phyloP scores from a whole-genome alignment of 495 filamentous ascomycete species.

The Aspergillus ostianus region DNA sequence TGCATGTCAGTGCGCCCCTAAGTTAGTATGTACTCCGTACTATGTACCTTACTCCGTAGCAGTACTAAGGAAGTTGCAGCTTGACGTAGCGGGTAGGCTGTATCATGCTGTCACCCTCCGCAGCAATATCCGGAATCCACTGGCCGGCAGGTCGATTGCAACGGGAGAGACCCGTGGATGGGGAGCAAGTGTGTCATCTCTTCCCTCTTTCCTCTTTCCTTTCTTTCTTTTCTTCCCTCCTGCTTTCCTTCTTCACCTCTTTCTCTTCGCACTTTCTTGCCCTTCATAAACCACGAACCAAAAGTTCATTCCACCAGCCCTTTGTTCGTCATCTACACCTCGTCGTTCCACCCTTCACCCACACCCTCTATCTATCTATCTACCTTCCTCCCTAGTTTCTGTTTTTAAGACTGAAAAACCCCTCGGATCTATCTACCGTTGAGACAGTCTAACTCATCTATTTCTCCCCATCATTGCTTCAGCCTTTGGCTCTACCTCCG shows the following conservation, averaged over 20 bases:
- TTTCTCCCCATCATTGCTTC: background rate
- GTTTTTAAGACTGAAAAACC: background rate
- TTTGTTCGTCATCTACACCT: background rate
- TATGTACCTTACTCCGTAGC: too few species aligned
- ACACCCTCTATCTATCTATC: background rate
- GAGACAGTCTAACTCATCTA: background rate
- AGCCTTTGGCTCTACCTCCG: background rate
- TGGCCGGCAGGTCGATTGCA: conserved; percentile 5
- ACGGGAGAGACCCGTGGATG: conserved; percentile 23
- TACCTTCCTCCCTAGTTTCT: background rate
- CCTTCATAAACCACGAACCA: too few species aligned
- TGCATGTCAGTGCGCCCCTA: too few species aligned
- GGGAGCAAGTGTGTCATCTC: background rate
- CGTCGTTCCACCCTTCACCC: background rate
- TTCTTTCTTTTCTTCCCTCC: background rate
- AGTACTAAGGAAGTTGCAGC: too few species aligned
- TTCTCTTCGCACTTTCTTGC: too few species aligned
- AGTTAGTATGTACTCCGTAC: too few species aligned
- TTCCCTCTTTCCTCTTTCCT: background rate
- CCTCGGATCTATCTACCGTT: too few species aligned
- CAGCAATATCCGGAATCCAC: conserved; percentile 15
- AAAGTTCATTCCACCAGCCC: too few species aligned
- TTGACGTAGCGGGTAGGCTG: background rate
- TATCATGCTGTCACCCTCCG: conserved; percentile 21
- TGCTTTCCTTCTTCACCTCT: background rate